phyloP scores from a whole-genome alignment of 2,329 filamentous ascomycete genomes.

The Aspergillus neoniger region DNA sequence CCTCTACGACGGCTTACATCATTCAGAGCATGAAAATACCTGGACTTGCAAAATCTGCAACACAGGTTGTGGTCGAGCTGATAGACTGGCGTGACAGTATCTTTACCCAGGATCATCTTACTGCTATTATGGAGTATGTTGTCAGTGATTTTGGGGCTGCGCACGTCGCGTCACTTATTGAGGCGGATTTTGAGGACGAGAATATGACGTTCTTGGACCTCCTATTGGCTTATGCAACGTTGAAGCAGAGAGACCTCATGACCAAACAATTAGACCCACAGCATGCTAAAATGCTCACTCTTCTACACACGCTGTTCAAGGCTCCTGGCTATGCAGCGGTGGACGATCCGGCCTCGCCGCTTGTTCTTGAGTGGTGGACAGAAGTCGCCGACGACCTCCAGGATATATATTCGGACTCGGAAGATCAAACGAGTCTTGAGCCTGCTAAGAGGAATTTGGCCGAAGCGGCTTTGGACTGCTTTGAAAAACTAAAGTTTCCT shows the following conservation, averaged over 20 bases:
- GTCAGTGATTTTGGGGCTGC: constrained; percentile 36
- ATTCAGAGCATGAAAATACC: constrained; percentile 30
- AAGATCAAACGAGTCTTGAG: constrained; percentile 30
- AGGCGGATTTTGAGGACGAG: constrained; percentile 41
- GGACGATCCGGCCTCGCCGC: constrained; percentile 40
- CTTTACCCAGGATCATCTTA: constrained; percentile 29
- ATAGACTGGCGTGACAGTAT: constrained; percentile 32
- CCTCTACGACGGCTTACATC: constrained; percentile 25
- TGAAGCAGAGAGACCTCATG: constrained; percentile 35
- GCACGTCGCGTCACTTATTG: constrained; percentile 35
- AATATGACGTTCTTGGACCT: constrained; percentile 45
- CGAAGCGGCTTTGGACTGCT: constrained; percentile 44
- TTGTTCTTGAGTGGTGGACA: constrained; percentile 47
- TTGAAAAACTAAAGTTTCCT: constrained; percentile 46
- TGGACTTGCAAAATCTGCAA: constrained; percentile 32
- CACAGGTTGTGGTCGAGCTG: constrained; percentile 39
- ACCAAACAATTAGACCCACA: constrained; percentile 32
- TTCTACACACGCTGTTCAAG: constrained; percentile 43
- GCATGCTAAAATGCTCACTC: constrained; percentile 36
- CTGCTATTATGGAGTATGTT: constrained; percentile 36
- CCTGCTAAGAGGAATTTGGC: constrained; percentile 42
- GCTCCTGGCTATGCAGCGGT: constrained; percentile 44
- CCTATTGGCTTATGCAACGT: constrained; percentile 39
- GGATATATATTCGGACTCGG: constrained; percentile 32
- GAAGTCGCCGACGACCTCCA: constrained; percentile 43